Evolutionary conservation across 2,329 filamentous ascomycete species (phyloP), one percentile per base, ranked within the genome.

Genomic region (Aspergillus unguis): DNA sequence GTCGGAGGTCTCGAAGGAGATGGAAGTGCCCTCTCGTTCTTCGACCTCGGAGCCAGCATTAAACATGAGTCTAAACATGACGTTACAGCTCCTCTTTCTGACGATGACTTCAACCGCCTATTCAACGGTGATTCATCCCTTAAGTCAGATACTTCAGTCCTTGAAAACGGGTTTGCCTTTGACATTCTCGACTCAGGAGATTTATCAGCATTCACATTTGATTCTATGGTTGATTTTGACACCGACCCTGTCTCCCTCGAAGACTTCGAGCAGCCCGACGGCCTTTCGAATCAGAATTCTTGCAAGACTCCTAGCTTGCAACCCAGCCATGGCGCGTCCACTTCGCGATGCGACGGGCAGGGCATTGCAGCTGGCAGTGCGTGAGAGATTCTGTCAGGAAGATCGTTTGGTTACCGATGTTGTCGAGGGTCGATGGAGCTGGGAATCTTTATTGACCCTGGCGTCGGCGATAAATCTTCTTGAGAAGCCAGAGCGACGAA

Each of bases 131-230:
- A 83, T 76, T 79, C 81, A 68, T 80, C 87, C 74, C 74, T 70
- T 89, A 79, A 84, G 72, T 70, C 84, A 84, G 82, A 89, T 90
- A 75, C 81, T 84, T 82, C 82, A 80, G 77, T 88, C 85, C 75
- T 86, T 86, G 84, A 89, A 81, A 82, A 82, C 79, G 81, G 82
- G 80, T 80, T 89, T 82, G 79, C 85, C 81, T 79, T 86, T 89
- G 81, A 84, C 75, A 78, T 85, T 86, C 65, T 75, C 72, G 66
- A 73, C 69, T 68, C 68, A 66, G 71, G 72, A 77, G 72, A 74
- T 74, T 67, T 71, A 71, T 70, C 71, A 65, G 68, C 71, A 72
- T 75, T 77, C 76, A 65, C 74, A 70, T 77, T 77, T 77, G 75
- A 77, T 78, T 76, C 75, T 73, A 66, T 78, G 74, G 75, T 78